phyloP scores from a whole-genome alignment of 352 stramenopile genomes.

The Globisporangium parvum region DNA sequence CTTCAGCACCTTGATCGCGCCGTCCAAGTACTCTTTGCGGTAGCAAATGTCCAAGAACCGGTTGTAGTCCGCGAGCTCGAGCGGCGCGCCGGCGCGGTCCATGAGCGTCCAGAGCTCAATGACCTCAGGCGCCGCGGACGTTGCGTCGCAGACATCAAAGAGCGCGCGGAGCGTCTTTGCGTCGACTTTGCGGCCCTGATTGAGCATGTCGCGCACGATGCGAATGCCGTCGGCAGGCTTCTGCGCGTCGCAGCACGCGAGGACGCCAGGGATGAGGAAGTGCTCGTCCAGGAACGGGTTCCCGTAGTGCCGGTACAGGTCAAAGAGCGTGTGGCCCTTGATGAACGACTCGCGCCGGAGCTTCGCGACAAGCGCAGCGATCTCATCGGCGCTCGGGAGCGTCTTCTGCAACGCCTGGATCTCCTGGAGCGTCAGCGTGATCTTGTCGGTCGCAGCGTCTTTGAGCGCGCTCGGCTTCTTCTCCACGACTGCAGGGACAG shows the following conservation, averaged over 20 bases:
- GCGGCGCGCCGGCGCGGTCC: conserved; percentile 47
- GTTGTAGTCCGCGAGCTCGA: conserved; percentile 57
- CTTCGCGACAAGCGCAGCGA: conserved; percentile 49
- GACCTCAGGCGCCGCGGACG: conserved; percentile 47
- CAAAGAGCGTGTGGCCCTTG: conserved; percentile 72
- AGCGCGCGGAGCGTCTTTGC: conserved; percentile 61
- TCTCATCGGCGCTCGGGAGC: conserved; percentile 56
- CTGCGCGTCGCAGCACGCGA: conserved; percentile 73
- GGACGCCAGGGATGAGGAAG: conserved; percentile 72
- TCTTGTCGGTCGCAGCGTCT: conserved; percentile 47
- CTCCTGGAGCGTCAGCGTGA: conserved; percentile 67
- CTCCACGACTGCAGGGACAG: neutral
- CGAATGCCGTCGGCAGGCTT: conserved; percentile 64
- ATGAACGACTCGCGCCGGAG: conserved; percentile 68
- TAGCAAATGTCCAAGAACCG: conserved; percentile 76
- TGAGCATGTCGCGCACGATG: conserved; percentile 80
- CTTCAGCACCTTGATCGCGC: conserved; percentile 72
- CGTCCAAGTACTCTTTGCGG: conserved; percentile 67
- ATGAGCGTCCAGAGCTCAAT: conserved; percentile 73
- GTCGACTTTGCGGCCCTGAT: conserved; percentile 81
- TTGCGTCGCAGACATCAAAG: conserved; percentile 68
- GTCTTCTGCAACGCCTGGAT: conserved; percentile 73
- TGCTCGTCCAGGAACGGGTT: conserved; percentile 81
- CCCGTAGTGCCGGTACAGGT: conserved; percentile 83
- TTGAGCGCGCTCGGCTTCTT: conserved; percentile 24